Evolutionary conservation across 1,284 basidiomycete genomes (phyloP).

Genomic region (Stereum hirsutum): DNA sequence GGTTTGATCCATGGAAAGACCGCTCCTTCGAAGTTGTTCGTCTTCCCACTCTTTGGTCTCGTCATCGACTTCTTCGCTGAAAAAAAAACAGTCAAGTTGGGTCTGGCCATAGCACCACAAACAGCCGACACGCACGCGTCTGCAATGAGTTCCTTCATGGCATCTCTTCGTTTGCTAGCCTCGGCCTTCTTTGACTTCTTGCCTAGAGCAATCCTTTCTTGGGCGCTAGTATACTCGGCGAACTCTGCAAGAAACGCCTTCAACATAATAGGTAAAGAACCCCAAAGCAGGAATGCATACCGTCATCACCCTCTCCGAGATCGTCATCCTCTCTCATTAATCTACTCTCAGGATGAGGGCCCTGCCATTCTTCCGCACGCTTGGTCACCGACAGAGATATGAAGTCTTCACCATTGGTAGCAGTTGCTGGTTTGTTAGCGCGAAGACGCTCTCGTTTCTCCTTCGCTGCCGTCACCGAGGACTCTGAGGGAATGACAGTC

Average conservation of each 20-base stretch:
- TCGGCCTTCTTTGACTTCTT: conserved; percentile 78
- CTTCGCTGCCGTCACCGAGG: conserved; percentile 72
- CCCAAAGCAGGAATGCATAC: conserved; percentile 30
- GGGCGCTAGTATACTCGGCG: conserved; percentile 84
- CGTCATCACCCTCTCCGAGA: conserved; percentile 87
- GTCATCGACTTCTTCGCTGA: conserved; percentile 78
- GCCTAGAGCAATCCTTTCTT: conserved; percentile 80
- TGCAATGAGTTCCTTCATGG: conserved; percentile 81
- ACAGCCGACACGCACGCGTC: conserved; percentile 55
- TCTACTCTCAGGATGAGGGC: conserved; percentile 86
- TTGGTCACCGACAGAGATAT: conserved; percentile 73
- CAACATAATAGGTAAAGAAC: conserved; percentile 1
- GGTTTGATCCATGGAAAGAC: conserved; percentile 28
- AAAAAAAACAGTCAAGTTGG: conserved; percentile 6
- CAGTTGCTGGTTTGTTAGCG: conserved; percentile 18
- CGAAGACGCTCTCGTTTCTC: conserved; percentile 65
- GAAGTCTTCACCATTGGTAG: conserved; percentile 53
- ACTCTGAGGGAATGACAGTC: conserved; percentile 63
- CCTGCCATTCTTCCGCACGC: conserved; percentile 40
- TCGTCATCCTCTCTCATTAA: conserved; percentile 90
- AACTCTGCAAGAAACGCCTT: conserved; percentile 43
- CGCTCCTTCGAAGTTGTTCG: conserved; percentile 77
- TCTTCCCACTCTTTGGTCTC: conserved; percentile 88
- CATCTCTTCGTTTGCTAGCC: conserved; percentile 58
- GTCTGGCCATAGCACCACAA: too few relatives aligned